phyloP scores from a whole-genome alignment of 441 rosid species.

The Erodium trifolium region DNA sequence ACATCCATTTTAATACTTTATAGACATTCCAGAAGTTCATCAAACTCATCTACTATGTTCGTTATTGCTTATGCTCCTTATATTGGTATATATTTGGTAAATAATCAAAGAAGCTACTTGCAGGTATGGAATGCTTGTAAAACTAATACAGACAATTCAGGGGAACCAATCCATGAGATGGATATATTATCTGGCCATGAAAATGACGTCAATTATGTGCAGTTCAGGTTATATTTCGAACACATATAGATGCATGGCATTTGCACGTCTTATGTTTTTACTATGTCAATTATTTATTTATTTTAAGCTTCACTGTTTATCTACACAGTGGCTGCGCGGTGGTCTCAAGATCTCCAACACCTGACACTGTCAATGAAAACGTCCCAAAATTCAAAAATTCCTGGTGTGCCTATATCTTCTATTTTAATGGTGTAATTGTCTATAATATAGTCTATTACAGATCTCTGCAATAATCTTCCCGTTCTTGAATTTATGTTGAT shows the following conservation, averaged over 20 bases:
- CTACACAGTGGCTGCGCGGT: conserved; percentile 91
- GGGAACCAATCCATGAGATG: conserved; percentile 89
- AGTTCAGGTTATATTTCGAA: conserved; percentile 60
- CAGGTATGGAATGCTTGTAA: conserved; percentile 96
- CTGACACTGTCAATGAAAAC: conserved; percentile 64
- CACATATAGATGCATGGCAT: neutral
- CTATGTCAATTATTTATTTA: neutral
- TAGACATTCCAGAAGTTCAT: conserved; percentile 8
- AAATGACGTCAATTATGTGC: conserved; percentile 98
- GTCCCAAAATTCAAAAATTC: conserved; percentile 80
- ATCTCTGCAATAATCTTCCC: conserved; percentile 17
- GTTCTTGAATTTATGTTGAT: conserved; percentile 17
- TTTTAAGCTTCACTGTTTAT: conserved; percentile 19
- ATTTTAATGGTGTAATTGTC: conserved; percentile 1
- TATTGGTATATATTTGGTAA: conserved; percentile 19
- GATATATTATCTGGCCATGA: conserved; percentile 91
- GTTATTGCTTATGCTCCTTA: conserved; percentile 10
- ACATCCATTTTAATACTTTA: neutral
- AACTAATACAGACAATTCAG: conserved; percentile 50
- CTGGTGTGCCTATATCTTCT: conserved; percentile 49
- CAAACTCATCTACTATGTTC: neutral
- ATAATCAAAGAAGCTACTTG: conserved; percentile 22
- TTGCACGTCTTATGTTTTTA: conserved; percentile 10
- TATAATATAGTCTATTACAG: conserved; percentile 1
- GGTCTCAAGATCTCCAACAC: conserved; percentile 61